These are phyloP conservation scores for Conringia planisiliqua DNA, from an alignment of 345 rosid species.

Conservation along the genomic window DNA sequence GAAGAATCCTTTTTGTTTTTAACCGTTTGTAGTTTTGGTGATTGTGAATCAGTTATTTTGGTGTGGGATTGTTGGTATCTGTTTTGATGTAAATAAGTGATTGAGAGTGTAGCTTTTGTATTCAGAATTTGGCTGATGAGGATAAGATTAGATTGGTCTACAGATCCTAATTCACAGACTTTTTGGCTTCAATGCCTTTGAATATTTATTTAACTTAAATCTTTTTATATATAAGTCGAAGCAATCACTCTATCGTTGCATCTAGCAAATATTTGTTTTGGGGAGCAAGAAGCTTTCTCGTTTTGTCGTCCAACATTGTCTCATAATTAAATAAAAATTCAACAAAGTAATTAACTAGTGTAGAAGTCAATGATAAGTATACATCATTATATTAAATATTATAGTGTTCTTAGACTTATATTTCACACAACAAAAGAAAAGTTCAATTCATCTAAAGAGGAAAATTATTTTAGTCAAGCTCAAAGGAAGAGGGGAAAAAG, in stretches of 20 bases:
- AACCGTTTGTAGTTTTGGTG: neutral
- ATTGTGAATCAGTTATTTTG: slow-evolving; percentile 5
- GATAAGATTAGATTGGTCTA: neutral
- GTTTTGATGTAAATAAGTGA: neutral
- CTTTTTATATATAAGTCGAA: no score
- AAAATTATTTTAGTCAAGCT: neutral
- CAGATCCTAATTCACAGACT: neutral
- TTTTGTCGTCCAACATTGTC: neutral
- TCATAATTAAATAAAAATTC: neutral
- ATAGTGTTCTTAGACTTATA: neutral
- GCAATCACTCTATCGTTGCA: no score
- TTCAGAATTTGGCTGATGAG: neutral
- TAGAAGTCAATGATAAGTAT: neutral
- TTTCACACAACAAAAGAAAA: neutral
- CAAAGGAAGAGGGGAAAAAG: no score
- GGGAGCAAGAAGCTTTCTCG: neutral
- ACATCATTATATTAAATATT: neutral
- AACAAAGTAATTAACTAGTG: neutral
- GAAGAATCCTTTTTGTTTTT: neutral
- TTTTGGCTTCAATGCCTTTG: neutral
- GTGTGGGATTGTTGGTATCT: slow-evolving; percentile 7
- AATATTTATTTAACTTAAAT: no score
- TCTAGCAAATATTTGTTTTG: no score
- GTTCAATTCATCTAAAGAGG: neutral
- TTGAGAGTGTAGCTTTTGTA: neutral